These are phyloP conservation scores for Bipolaris bicolor DNA, from an alignment of 2,329 filamentous ascomycete genomes.

Conservation along the genomic window DNA sequence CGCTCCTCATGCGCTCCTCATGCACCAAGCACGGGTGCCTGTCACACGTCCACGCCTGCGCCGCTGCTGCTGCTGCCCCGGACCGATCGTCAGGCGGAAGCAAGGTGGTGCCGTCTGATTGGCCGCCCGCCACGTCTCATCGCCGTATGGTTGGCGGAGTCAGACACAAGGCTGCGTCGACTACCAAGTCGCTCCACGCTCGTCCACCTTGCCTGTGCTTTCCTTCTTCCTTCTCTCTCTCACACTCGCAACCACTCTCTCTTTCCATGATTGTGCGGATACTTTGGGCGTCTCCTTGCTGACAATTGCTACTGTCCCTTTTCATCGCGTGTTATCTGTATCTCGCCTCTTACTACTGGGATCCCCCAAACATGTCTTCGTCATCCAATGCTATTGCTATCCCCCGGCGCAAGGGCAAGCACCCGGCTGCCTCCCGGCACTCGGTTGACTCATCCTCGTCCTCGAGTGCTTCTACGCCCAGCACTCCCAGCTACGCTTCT, in stretches of 20 bases:
- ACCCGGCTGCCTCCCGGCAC: background rate
- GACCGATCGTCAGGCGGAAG: conserved; percentile 9
- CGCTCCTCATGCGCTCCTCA: background rate
- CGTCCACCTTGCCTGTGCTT: background rate
- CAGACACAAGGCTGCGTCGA: conserved; percentile 9
- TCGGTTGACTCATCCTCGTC: conserved; percentile 13
- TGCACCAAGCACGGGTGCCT: conserved; percentile 13
- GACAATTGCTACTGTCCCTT: background rate
- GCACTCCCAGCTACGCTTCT: background rate
- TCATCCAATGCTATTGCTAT: conserved; percentile 64
- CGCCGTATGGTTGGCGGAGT: conserved; percentile 4
- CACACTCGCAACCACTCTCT: background rate
- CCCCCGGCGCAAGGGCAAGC: conserved; percentile 56
- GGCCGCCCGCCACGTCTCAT: conserved; percentile 5
- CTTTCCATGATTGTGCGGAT: conserved; percentile 2
- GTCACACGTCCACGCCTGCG: conserved; percentile 18
- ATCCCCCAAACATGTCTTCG: conserved; percentile 6
- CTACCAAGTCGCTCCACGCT: background rate
- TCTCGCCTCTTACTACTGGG: background rate
- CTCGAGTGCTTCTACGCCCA: background rate
- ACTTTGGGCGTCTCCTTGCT: background rate
- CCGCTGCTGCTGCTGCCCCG: conserved; percentile 4
- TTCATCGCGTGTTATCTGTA: background rate
- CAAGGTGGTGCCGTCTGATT: conserved; percentile 10
- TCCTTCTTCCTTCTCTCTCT: background rate